These are phyloP conservation scores for Solanum neorickii DNA, from an alignment of 257 asterid species.

Conservation along the genomic window DNA sequence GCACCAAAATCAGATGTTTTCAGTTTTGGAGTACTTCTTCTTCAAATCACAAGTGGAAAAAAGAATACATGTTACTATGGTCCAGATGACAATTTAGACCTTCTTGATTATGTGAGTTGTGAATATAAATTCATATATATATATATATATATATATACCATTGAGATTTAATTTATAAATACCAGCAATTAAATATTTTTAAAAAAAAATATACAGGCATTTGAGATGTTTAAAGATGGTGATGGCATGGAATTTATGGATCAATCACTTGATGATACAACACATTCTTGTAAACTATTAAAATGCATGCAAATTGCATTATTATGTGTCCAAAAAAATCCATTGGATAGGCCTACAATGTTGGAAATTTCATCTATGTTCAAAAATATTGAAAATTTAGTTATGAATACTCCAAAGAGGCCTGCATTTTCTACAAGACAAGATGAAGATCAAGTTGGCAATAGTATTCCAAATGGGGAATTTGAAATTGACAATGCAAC, in stretches of 20 bases:
- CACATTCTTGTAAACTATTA: conserved; percentile 10
- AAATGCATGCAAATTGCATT: conserved; percentile 23
- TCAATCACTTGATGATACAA: conserved; percentile 11
- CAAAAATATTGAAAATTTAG: neutral
- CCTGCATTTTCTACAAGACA: conserved; percentile 14
- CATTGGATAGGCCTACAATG: conserved; percentile 24
- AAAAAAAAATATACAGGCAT: conserved; percentile 6
- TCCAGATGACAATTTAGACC: conserved; percentile 5
- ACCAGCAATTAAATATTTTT: neutral
- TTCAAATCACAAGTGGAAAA: conserved; percentile 27
- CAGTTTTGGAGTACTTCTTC: conserved; percentile 27
- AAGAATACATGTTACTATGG: conserved; percentile 16
- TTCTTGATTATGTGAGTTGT: conserved; percentile 18
- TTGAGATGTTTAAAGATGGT: conserved; percentile 10
- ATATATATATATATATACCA: neutral
- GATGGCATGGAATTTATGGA: conserved; percentile 16
- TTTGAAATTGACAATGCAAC: neutral
- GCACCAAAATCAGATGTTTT: conserved; percentile 16
- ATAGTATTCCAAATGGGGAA: neutral
- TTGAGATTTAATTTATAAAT: neutral
- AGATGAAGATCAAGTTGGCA: neutral
- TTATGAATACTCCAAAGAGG: neutral
- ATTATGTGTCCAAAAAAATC: conserved; percentile 21
- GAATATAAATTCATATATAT: neutral
- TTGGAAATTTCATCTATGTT: conserved; percentile 22